Conservation (phyloP, 2,329 filamentous ascomycete species). For the Penicillium fuscoglaucum region DNA sequence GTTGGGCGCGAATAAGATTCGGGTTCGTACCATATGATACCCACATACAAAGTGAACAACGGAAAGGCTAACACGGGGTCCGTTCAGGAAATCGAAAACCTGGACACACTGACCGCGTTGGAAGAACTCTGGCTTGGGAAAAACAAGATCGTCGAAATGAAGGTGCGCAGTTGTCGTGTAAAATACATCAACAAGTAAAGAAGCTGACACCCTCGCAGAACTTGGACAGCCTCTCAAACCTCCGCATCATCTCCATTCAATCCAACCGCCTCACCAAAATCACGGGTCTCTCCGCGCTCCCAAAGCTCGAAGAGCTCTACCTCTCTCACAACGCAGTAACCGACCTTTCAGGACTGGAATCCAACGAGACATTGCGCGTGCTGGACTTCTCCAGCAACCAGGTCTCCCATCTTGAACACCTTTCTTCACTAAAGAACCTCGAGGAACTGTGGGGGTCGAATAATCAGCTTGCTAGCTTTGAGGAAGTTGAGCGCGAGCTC, state of each 20-base stretch:
- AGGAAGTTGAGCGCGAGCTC: conserved; percentile 74
- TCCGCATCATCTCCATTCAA: conserved; percentile 89
- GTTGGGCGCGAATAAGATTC: conserved; percentile 86
- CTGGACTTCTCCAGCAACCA: conserved; percentile 90
- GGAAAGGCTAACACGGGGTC: conserved; percentile 7
- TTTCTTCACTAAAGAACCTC: conserved; percentile 67
- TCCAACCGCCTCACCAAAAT: conserved; percentile 86
- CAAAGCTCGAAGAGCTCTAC: conserved; percentile 86
- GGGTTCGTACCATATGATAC: conserved; percentile 43
- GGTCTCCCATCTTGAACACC: conserved; percentile 70
- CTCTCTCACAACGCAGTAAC: conserved; percentile 92
- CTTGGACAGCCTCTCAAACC: conserved; percentile 70
- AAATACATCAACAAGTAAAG: neutral
- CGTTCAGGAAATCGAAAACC: conserved; percentile 71
- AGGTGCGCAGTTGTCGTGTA: conserved; percentile 41
- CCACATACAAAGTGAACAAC: neutral
- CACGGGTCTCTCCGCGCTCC: conserved; percentile 69
- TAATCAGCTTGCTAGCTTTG: conserved; percentile 77
- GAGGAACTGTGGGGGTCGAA: conserved; percentile 95
- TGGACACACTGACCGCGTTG: conserved; percentile 74
- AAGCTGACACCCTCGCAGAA: conserved; percentile 46
- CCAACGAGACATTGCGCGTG: conserved; percentile 67
- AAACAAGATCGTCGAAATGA: conserved; percentile 89
- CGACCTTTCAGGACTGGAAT: conserved; percentile 70
- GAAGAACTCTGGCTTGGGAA: conserved; percentile 93